These are phyloP conservation scores for Apiotrichum brassicae DNA, from an alignment of 1,284 basidiomycete genomes.

Conservation along the genomic window DNA sequence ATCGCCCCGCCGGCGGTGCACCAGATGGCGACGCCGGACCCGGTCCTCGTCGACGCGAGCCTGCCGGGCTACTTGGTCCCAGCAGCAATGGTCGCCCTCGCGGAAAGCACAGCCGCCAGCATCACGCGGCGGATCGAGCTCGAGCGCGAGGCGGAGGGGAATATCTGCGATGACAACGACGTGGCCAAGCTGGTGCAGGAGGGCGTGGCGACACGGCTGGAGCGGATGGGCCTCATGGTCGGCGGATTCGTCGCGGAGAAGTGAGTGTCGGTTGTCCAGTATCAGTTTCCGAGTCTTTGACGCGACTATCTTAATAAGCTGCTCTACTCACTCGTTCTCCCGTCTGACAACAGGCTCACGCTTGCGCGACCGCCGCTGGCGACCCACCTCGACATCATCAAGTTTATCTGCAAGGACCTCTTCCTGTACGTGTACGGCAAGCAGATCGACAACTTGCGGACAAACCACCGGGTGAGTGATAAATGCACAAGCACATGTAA, in stretches of 20 bases:
- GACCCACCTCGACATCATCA: constrained; percentile 82
- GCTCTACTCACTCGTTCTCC: too few species aligned
- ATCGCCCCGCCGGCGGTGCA: constrained; percentile 38
- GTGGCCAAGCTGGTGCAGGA: constrained; percentile 61
- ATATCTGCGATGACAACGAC: constrained; percentile 11
- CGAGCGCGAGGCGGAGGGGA: constrained; percentile 22
- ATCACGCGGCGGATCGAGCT: constrained; percentile 48
- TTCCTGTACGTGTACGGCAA: constrained; percentile 52
- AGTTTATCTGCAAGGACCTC: constrained; percentile 95
- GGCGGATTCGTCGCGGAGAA: constrained; percentile 78
- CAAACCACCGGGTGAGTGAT: constrained; percentile 72
- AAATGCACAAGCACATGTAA: not conserved
- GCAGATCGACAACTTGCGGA: constrained; percentile 89
- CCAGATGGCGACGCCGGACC: constrained; percentile 41
- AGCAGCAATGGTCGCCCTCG: constrained; percentile 65
- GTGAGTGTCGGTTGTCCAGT: constrained; percentile 49
- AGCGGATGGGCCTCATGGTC: constrained; percentile 77
- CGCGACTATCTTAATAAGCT: too few species aligned
- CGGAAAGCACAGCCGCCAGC: constrained; percentile 64
- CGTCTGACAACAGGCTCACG: constrained; percentile 56
- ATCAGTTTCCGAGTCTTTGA: not conserved
- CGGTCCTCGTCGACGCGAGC: constrained; percentile 59
- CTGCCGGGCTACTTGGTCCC: constrained; percentile 80
- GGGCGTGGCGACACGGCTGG: constrained; percentile 62
- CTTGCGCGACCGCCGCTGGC: constrained; percentile 66